Base-by-base conservation (phyloP, 768 basidiomycete species). In the Amyloporia xantha region DNA sequence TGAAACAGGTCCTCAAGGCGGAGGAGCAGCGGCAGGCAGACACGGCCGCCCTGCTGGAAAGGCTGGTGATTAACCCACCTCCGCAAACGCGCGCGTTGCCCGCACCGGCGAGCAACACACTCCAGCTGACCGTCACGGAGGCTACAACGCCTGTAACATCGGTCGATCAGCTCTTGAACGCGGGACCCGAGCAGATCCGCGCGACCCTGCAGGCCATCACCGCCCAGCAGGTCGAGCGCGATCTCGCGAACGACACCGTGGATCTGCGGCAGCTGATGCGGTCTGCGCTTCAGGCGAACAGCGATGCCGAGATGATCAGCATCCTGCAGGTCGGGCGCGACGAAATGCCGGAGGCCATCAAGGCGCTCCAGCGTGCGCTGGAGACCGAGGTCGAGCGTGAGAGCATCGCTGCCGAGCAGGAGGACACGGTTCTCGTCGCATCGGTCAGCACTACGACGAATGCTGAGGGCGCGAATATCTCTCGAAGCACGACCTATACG, bases 271-370 rank as follows among this genome's bases (percentile, higher is more conserved):
- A 68, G 49, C 72, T 84, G 43, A 75, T 90, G 71, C 75, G 76
- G 5, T 63, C 62, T 1, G 82, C 84, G 12, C 66, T 86, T 24
- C 68, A 72, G 44, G 69, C 76, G 5, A 75, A 75, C 47, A 81
- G 69, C 54, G 87, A 89, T 57, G 75, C 69, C 7, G 76, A 79
- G 54, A 79, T 88, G 73, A 65, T 86, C 26, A 68, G 72, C 17
- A 73, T 82, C 1, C 68, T 88, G 35, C 78, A 84, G 54, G 75
- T 84, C 38, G 72, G 72, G 27, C 68, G 79, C 40, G 76, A 78
- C 39, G 84, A 87, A 62, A 82, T 87, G 75, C 82, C 83, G 1
- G 88, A 91, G 62, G 86, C 86, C 11, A 80, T 89, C 62, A 87
- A 86, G 67, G 82, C 87, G 3, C 70, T 91, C 15, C 86, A 87